Base-by-base conservation (phyloP, 2,329 filamentous ascomycete species). In the Aspergillus pseudoterreus region DNA sequence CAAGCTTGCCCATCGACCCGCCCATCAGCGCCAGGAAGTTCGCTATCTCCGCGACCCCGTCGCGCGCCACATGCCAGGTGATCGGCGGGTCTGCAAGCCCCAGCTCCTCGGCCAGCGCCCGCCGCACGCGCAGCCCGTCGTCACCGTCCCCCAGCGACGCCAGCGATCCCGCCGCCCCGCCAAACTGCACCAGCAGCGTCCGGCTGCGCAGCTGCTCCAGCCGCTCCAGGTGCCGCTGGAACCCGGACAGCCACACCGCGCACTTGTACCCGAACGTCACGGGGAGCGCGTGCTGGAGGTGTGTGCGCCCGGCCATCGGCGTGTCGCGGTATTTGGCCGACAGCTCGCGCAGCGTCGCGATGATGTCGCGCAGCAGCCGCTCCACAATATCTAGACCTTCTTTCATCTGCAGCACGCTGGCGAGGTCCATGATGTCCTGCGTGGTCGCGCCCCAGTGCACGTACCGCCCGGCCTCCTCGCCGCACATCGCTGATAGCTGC, bases 361-460 rank as follows among this genome's bases (percentile, higher is more conserved):
- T 72, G 3, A 82, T 67, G 1, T 72, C 71, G 2, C 64, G 54
- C 2, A 82, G 64, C 3, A 76, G 69, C 4, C 66, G 60, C 52
- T 79, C 72, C 4, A 82, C 71, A 14, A 82, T 71, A 0, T 66
- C 63, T 12, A 83, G 64, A 0, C 79, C 79, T 11, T 71, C 57
- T 39, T 78, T 76, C 62, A 82, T 80, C 56, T 82, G 80, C 8
- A 83, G 58, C 1, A 81, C 67, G 11, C 73, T 76, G 0, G 79
- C 80, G 0, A 76, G 67, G 55, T 82, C 80, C 79, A 82, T 82
- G 52, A 82, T 82, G 56, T 83, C 80, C 55, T 83, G 80, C 0
- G 80, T 83, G 0, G 80, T 82, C 1, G 80, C 79, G 8, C 80
- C 80, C 79, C 80, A 82, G 59, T 82, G 80, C 10, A 82, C 74